These are phyloP conservation scores for Pseudogymnoascus sp. DNA, from an alignment of 2,329 filamentous ascomycete genomes.

Conservation along the genomic window DNA sequence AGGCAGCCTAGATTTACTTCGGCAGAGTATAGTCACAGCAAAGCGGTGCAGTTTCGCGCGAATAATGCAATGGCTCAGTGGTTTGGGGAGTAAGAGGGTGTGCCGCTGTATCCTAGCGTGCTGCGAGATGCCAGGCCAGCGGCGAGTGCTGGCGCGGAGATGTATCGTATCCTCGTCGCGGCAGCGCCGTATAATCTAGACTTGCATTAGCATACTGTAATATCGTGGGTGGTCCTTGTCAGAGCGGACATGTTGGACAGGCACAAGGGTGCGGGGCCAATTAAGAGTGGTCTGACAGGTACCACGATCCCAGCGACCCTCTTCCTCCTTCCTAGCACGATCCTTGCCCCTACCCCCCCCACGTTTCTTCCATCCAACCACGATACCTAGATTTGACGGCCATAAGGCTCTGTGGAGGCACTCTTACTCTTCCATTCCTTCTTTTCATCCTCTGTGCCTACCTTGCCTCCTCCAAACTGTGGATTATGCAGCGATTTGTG, in stretches of 20 bases:
- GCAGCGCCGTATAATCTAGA: background rate
- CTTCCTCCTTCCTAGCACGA: background rate
- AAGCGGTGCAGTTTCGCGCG: background rate
- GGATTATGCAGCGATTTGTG: background rate
- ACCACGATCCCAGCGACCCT: background rate
- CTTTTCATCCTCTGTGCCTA: background rate
- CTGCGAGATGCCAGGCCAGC: background rate
- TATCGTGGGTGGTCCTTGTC: slow-evolving; percentile 1
- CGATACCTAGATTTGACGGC: background rate
- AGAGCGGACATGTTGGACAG: background rate
- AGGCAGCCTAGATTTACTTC: background rate
- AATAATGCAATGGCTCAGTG: background rate
- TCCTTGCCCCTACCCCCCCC: background rate
- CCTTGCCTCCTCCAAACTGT: background rate
- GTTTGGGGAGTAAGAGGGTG: background rate
- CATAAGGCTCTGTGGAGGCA: background rate
- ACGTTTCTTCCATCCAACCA: slow-evolving; percentile 8
- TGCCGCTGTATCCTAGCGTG: slow-evolving; percentile 1
- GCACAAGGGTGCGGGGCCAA: slow-evolving; percentile 1
- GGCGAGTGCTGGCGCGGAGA: background rate
- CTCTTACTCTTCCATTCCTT: background rate
- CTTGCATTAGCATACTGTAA: slow-evolving; percentile 7
- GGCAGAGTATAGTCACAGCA: background rate
- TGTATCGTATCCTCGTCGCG: background rate
- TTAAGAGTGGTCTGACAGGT: slow-evolving; percentile 2